Base-by-base conservation (phyloP, 371 early-diverging fungal genomes). In the Blakeslea trispora region DNA sequence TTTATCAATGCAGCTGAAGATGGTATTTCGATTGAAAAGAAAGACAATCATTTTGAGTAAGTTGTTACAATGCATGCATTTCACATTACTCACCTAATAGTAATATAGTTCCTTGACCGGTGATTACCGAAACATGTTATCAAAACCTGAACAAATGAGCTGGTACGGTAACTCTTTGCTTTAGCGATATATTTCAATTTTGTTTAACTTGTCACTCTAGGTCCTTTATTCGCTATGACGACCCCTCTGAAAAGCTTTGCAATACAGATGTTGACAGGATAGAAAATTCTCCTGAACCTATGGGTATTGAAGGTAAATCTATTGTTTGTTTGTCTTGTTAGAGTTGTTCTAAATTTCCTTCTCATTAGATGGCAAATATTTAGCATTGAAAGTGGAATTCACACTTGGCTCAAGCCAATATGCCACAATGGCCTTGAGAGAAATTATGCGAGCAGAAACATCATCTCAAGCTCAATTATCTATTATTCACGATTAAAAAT, bases 371-470 rank as follows among this genome's bases (percentile, higher is more conserved):
- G 93, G 92, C n/a, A 73, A 81, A 46, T 69, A 81, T 41, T 50
- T 89, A 40, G 97, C 91, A 4, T 65, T 96, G 37, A 78, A 87
- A 31, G 69, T 96, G 28, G 77, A 81, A 51, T 87, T 99, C 61
- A 87, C 86, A 3, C 75, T 99, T 49, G 77, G 72, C 13, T 70
- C 93, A 1, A 91, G 95, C 39, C 85, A 89, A 51, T 99, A 99
- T 71, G 99, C 99, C 8, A 99, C 99, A 1, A 96, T 98, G 96
- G 91, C 93, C 18, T 70, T 99, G 47, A 84, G 98, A 28, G 99
- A 99, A 73, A 75, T 97, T 17, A 87, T 91, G 71, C 89, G 90
- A 57, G 71, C 80, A 34, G 91, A 91, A 32, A 95, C 96, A 4
- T 82, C 91, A 40, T 64, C 73, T 23, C 56, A 64, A 47, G 57